Base-by-base conservation (phyloP, 805 yeast genomes). In the Candida nonsorbophila region DNA sequence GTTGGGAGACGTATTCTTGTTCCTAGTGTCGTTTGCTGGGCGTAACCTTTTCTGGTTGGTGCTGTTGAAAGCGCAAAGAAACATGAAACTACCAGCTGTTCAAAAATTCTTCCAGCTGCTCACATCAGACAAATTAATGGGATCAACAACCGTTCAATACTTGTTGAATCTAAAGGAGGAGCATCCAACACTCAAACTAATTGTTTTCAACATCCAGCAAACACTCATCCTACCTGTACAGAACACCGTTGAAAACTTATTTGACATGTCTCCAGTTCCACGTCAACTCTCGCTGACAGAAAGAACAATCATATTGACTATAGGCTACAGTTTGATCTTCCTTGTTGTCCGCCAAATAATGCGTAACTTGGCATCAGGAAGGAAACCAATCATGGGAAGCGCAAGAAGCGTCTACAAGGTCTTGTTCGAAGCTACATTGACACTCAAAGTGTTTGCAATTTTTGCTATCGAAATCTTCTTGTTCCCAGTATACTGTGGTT, bases 401-500 rank as follows among this genome's bases (percentile, higher is more conserved):
- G 58, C 69, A 28, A 67, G 92, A 38, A 53, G 58, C 7, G 28
- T 72, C 2, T 81, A 74, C 45, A 65, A 69, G 29, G 40, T 69
- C 2, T 47, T 80, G 16, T 72, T 77, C 44, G 80, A 76, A 34
- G 38, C 76, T 7, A 56, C 67, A 13, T 68, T 80, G 19, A 77
- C 94, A 2, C 45, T 78, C 14, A 90, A 88, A 50, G 94, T 90
- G 9, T 74, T 84, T 33, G 44, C 72, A 8, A 69, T 92, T 15
- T 82, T 88, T 47, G 70, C 79, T 4, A 70, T 85, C 27, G 98
- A 92, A 50, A 68, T 87, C 28, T 67, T 83, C n/a, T 62, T 80
- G 5, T 90, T 92, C 60, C 98, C 98, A 1, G 66, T 83, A 0
- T 77, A 77, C 43, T 87, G 97, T 46, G 98, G 98, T 2, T 54